Evolutionary conservation across 805 yeast species (phyloP), one percentile per base, ranked within the genome.

Genomic region (Clavispora vitiphila): DNA sequence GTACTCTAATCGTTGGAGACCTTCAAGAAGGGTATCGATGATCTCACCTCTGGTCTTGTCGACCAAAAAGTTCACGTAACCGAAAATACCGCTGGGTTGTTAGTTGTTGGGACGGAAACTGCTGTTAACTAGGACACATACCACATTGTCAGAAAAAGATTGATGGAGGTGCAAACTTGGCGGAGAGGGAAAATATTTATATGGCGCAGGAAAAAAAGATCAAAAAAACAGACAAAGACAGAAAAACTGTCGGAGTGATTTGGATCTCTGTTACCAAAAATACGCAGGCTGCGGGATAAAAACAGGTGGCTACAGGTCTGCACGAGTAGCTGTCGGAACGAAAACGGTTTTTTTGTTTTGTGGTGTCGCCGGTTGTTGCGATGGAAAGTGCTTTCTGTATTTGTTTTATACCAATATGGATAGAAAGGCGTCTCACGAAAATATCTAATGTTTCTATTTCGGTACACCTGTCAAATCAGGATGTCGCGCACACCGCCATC

Each of bases 1-100:
- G 71, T 93, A 93, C 67, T 93, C 99, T 57, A 93, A 77, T 59
- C 95, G 81, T 47, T 69, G 72, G 45, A 83, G 73, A 49, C 96
- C 96, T 56, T 89, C 96, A 38, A 91, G 76, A 51, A 93, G 77
- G 45, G 89, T 88, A 64, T 83, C 87, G 49, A 91, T 74, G 65
- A 93, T 89, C 57, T 91, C 96, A 37, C 96, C 97, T 67, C 98
- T 78, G 40, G 89, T 74, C 64, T 81, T 86, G 54, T 89, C 96
- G 44, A 88, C 96, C 61, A 91, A 77, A 65, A 86, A 93, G 77
- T 93, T 93, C 55, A 93, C 90, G 69, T 93, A 93, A 53, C 99
- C 99, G 67, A 93, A 93, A 63, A 93, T 93, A 64, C 99, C 99
- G 79, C 99, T 64, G 43, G 23, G 20, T 18, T 19, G 55, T 50